Percentiles rank a stretch among this genome's conserved stretches.
These are phyloP conservation scores for Fonsecaea pedrosoi DNA, from an alignment of 2,329 filamentous ascomycete species.

Conservation along the genomic window DNA sequence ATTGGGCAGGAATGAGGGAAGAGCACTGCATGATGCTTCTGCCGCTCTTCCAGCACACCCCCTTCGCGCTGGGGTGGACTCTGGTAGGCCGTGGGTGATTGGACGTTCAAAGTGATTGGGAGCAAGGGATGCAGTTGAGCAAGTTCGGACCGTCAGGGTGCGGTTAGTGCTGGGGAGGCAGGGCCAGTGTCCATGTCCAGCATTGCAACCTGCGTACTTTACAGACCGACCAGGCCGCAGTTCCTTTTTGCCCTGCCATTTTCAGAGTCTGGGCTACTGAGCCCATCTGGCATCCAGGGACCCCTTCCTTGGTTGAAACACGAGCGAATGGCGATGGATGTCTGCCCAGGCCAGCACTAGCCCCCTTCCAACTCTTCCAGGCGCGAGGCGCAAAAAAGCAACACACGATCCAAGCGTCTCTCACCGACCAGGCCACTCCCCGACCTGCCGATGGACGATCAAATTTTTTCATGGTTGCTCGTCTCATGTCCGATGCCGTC, in stretches of 20 bases:
- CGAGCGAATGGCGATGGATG: constrained; percentile 29
- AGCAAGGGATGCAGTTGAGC: constrained; percentile 23
- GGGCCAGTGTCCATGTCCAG: neutral
- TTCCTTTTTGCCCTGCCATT: constrained; percentile 23
- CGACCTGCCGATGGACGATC: constrained; percentile 34
- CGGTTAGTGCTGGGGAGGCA: constrained; percentile 27
- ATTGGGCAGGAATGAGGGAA: constrained; percentile 28
- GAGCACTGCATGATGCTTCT: constrained; percentile 26
- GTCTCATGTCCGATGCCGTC: constrained; percentile 35
- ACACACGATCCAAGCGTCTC: constrained; percentile 32
- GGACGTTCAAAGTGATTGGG: constrained; percentile 24
- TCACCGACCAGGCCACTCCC: constrained; percentile 31
- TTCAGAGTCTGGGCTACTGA: constrained; percentile 23
- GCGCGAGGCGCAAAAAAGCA: constrained; percentile 35
- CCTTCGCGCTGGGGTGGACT: constrained; percentile 24
- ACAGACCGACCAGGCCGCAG: constrained; percentile 31
- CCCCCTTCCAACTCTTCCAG: constrained; percentile 28
- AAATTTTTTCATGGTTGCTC: constrained; percentile 16
- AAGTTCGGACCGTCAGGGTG: constrained; percentile 25
- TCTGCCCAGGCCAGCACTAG: constrained; percentile 19
- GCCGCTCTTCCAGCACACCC: constrained; percentile 26
- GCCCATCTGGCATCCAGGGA: constrained; percentile 22
- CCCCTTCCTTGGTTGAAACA: constrained; percentile 27
- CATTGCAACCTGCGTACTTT: constrained; percentile 28
- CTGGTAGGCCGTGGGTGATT: constrained; percentile 23